phyloP scores from a whole-genome alignment of 2,329 filamentous ascomycete genomes.

The Trichoderma citrinoviride region DNA sequence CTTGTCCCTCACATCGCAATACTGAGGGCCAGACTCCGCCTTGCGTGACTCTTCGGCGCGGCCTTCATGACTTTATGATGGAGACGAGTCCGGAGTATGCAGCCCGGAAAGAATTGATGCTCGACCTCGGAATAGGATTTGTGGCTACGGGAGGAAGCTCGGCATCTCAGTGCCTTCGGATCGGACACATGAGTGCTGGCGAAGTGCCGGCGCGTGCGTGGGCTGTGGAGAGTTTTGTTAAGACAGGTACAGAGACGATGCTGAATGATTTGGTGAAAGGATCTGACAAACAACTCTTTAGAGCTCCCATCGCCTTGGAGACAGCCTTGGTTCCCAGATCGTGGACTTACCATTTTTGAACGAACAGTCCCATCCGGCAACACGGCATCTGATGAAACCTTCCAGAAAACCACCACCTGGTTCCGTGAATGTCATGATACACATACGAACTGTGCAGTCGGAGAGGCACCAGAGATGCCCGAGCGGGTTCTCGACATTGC shows the following conservation, averaged over 20 bases:
- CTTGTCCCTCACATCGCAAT: constrained; percentile 6
- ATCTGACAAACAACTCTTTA: not conserved
- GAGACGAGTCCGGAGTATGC: not conserved
- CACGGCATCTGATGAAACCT: constrained; percentile 9
- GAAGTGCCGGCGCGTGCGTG: not conserved
- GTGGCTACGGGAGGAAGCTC: constrained; percentile 3
- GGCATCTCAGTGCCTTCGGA: constrained; percentile 1
- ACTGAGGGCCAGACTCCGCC: not conserved
- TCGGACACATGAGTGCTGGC: constrained; percentile 9
- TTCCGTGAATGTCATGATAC: constrained; percentile 13
- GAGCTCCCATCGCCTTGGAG: constrained; percentile 16
- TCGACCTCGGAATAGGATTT: constrained; percentile 1
- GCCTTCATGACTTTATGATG: constrained; percentile 19
- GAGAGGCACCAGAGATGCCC: constrained; percentile 1
- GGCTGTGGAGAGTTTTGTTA: constrained; percentile 11
- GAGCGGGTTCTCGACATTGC: constrained; percentile 15
- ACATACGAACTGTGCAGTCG: not conserved
- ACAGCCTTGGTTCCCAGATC: constrained; percentile 19
- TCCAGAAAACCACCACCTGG: constrained; percentile 7
- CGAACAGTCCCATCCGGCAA: not conserved
- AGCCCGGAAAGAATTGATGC: not conserved
- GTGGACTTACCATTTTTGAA: constrained; percentile 2
- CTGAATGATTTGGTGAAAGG: fast-evolving
- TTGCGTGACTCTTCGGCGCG: constrained; percentile 7
- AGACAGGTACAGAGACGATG: not conserved